Conservation (phyloP, 306 rosid genomes). For the Canavalia gladiata region DNA sequence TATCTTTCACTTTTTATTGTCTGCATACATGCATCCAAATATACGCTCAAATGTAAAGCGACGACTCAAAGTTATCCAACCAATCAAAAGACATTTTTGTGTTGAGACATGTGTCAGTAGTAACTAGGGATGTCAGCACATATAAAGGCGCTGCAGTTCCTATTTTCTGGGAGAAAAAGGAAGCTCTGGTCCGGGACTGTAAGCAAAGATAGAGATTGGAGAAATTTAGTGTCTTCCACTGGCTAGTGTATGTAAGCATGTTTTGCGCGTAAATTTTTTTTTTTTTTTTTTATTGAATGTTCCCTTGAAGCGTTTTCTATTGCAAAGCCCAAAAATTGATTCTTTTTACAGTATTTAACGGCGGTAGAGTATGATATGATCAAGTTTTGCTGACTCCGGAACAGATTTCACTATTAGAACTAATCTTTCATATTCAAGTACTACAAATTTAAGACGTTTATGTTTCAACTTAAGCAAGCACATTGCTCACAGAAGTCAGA, state of each 20-base stretch:
- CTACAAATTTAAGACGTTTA: not conserved
- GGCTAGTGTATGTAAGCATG: slow-evolving; percentile 16
- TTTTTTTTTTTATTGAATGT: slow-evolving; percentile 31
- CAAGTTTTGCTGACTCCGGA: slow-evolving; percentile 4
- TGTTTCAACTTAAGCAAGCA: not conserved
- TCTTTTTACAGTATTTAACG: slow-evolving; percentile 32
- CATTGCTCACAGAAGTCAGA: not conserved
- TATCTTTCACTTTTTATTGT: no score
- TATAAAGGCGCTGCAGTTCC: no score
- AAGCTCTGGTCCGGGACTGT: slow-evolving; percentile 42
- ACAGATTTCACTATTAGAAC: not conserved
- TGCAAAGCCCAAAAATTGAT: slow-evolving; percentile 48
- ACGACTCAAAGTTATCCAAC: no score
- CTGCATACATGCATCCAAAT: no score
- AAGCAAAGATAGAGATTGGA: slow-evolving; percentile 24
- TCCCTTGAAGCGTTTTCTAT: slow-evolving; percentile 33
- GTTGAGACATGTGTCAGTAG: slow-evolving; percentile 60
- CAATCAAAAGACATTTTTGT: no score
- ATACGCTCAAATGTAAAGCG: no score
- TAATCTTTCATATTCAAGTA: not conserved
- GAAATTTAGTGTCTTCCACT: slow-evolving; percentile 42
- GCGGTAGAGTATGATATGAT: not conserved
- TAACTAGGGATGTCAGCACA: slow-evolving; percentile 58
- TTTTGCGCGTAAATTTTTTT: slow-evolving; percentile 31
- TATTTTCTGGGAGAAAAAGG: slow-evolving; percentile 48